A percentile compares a stretch with the other conserved stretches of the same genome.
phyloP scores from a whole-genome alignment of 164 flowering plant species.

The Liriodendron chinense region DNA sequence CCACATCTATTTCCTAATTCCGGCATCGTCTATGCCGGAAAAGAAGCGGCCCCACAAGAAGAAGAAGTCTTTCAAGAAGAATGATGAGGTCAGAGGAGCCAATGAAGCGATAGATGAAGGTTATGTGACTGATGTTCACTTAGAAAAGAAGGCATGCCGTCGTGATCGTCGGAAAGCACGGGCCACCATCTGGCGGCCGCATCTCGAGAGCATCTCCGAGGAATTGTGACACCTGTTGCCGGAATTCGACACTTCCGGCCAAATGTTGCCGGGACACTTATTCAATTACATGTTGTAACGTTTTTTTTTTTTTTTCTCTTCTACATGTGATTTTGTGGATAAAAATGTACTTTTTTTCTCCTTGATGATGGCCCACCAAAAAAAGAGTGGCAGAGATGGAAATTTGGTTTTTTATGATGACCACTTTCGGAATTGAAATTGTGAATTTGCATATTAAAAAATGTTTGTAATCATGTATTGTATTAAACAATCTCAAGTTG shows the following conservation, averaged over 20 bases:
- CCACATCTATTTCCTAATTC: constrained; percentile 77
- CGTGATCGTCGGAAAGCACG: constrained; percentile 43
- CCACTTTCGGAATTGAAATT: background rate
- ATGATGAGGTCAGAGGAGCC: background rate
- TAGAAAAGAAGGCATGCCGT: constrained; percentile 28
- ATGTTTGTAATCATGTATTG: too few species aligned
- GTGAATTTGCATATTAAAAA: background rate
- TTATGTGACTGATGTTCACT: constrained; percentile 17
- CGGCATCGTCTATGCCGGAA: constrained; percentile 53
- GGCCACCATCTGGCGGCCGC: constrained; percentile 62
- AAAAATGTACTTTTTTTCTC: background rate
- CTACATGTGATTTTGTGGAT: too few species aligned
- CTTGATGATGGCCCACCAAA: constrained; percentile 7
- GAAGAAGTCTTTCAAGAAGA: constrained; percentile 8
- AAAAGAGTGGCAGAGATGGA: constrained; percentile 27
- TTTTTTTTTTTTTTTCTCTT: constrained; percentile 1
- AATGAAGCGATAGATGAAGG: background rate
- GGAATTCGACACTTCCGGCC: constrained; percentile 13
- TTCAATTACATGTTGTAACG: constrained; percentile 9
- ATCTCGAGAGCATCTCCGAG: constrained; percentile 67
- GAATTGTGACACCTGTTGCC: constrained; percentile 35
- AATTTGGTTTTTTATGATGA: background rate
- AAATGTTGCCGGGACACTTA: background rate
- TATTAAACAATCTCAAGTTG: too few species aligned
- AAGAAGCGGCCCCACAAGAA: constrained; percentile 25